These are phyloP conservation scores for Phyllosticta capitalensis DNA, from an alignment of 2,329 filamentous ascomycete species.

Conservation along the genomic window DNA sequence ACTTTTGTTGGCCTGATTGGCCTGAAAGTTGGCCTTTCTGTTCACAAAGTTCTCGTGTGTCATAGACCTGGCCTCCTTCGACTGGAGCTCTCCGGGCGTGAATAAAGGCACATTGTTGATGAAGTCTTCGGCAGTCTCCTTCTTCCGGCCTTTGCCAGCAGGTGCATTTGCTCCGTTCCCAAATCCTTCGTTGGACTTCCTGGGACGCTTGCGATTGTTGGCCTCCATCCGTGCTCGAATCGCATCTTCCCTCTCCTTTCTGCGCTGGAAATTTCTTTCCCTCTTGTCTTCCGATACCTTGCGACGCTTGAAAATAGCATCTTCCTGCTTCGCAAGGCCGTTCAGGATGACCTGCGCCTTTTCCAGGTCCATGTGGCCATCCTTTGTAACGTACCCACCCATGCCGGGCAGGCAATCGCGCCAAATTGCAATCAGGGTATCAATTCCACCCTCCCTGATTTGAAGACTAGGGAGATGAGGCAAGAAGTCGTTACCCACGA, in stretches of 20 bases:
- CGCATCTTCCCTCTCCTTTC: constrained; percentile 4
- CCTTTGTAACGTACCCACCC: constrained; percentile 93
- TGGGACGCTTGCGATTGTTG: neutral
- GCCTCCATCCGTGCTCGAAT: neutral
- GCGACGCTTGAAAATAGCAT: constrained; percentile 81
- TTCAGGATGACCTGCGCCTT: constrained; percentile 80
- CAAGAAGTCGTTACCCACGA: constrained; percentile 96
- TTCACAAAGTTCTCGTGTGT: constrained; percentile 88
- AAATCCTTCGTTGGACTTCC: neutral
- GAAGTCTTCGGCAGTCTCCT: constrained; percentile 15
- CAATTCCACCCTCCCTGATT: constrained; percentile 94
- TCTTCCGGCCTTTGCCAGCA: neutral
- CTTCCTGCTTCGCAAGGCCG: constrained; percentile 85
- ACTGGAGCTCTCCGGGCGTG: constrained; percentile 27
- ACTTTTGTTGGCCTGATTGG: constrained; percentile 65
- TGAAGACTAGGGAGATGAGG: constrained; percentile 95
- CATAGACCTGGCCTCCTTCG: constrained; percentile 39
- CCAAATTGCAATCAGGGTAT: constrained; percentile 95
- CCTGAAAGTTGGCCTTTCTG: constrained; percentile 46
- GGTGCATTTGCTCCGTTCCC: constrained; percentile 2
- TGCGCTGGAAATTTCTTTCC: constrained; percentile 15
- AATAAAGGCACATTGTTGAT: constrained; percentile 23
- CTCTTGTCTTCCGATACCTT: constrained; percentile 72
- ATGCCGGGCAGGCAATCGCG: constrained; percentile 81
- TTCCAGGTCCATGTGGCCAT: constrained; percentile 81